Conservation (phyloP, 306 rosid genomes). For the Glycine tomentella region DNA sequence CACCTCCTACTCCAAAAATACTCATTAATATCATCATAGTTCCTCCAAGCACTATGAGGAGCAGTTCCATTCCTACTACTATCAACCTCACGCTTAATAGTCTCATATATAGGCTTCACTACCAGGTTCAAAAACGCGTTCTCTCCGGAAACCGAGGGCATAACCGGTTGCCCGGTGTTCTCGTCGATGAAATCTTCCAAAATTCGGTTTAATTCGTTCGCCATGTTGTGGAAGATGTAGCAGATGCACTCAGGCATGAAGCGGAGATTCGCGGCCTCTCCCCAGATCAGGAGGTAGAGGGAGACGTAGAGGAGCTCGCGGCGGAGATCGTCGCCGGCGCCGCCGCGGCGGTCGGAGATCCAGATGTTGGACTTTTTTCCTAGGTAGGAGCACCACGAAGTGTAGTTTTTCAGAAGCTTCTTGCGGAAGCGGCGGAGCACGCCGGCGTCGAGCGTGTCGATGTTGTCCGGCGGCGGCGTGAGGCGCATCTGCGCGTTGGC, state of each 20-base stretch:
- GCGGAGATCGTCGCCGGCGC: conserved; percentile 59
- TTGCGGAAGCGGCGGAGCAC: conserved; percentile 81
- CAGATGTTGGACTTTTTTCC: conserved; percentile 89
- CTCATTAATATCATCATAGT: conserved; percentile 92
- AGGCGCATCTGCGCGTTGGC: conserved; percentile 98
- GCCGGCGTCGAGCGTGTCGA: conserved; percentile 69
- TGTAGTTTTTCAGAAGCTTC: conserved; percentile 80
- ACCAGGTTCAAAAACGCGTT: conserved; percentile 72
- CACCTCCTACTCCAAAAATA: conserved; percentile 93
- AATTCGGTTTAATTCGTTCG: conserved; percentile 79
- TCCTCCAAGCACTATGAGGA: conserved; percentile 90
- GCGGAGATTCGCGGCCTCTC: conserved; percentile 89
- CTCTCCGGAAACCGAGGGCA: conserved; percentile 83
- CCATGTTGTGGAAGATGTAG: conserved; percentile 88
- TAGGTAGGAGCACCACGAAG: conserved; percentile 82
- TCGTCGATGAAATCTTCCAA: conserved; percentile 90
- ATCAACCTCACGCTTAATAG: conserved; percentile 79
- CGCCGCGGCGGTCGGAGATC: conserved; percentile 81
- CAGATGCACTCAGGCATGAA: conserved; percentile 87
- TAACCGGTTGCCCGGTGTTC: conserved; percentile 84
- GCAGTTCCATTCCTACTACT: conserved; percentile 80
- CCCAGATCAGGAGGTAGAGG: conserved; percentile 86
- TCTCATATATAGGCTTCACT: conserved; percentile 88
- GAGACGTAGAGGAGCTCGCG: conserved; percentile 89
- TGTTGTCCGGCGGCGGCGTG: conserved; percentile 89